phyloP scores from a whole-genome alignment of 352 stramenopile species.

The Phytophthora colocasiae region DNA sequence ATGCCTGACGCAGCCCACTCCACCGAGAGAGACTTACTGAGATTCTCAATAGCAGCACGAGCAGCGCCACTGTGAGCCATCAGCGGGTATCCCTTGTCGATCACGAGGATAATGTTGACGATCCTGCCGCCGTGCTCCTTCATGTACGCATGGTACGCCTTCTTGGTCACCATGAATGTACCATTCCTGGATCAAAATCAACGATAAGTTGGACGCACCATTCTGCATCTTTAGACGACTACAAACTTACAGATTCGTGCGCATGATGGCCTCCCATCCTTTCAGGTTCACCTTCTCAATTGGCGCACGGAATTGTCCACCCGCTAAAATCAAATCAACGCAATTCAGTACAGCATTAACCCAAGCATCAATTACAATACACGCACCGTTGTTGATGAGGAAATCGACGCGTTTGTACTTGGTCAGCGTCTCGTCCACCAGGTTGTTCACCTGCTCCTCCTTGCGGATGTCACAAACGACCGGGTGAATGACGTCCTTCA shows the following conservation, averaged over 20 bases:
- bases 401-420: slow-evolving; percentile 90
- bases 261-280: slow-evolving; percentile 93
- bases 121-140: slow-evolving; percentile 93
- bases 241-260: slow-evolving; percentile 86
- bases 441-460: slow-evolving; percentile 71
- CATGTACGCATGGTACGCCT: slow-evolving; percentile 94
- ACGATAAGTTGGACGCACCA: neutral
- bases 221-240: neutral
- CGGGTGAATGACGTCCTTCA: slow-evolving; percentile 53
- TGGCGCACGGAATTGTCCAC: slow-evolving; percentile 92
- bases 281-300: slow-evolving; percentile 91
- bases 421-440: slow-evolving; percentile 77
- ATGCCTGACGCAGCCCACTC: slow-evolving; percentile 95
- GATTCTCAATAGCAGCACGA: slow-evolving; percentile 93
- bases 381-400: slow-evolving; percentile 92
- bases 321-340: slow-evolving; percentile 49
- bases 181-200: slow-evolving; percentile 58
- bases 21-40: slow-evolving; percentile 93
- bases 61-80: slow-evolving; percentile 93
- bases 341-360: neutral
- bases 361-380: neutral
- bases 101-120: slow-evolving; percentile 96
- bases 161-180: slow-evolving; percentile 94
- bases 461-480: slow-evolving; percentile 82
- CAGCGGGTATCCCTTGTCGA: slow-evolving; percentile 93